phyloP scores from a whole-genome alignment of 345 rosid genomes.

The Lepidium africanum region DNA sequence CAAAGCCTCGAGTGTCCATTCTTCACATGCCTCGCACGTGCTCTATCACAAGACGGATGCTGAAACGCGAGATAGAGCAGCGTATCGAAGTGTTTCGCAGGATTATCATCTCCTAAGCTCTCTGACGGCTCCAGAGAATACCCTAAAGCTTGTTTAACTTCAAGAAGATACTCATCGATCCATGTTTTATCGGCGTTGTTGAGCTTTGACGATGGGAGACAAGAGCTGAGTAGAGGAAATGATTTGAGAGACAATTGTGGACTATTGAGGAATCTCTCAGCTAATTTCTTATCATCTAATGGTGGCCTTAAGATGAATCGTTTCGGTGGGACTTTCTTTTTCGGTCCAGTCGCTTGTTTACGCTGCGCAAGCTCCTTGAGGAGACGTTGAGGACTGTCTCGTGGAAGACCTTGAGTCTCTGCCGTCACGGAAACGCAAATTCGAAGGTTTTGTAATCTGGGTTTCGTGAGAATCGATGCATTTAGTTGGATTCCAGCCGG shows the following conservation, averaged over 20 bases:
- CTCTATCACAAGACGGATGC: slow-evolving; percentile 85
- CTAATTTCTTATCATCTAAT: slow-evolving; percentile 71
- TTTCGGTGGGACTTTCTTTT: slow-evolving; percentile 62
- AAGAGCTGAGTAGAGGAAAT: slow-evolving; percentile 79
- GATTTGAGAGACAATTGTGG: slow-evolving; percentile 87
- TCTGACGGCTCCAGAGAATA: slow-evolving; percentile 73
- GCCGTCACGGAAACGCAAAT: slow-evolving; percentile 44
- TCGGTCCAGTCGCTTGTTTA: slow-evolving; percentile 52
- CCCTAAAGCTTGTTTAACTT: slow-evolving; percentile 92
- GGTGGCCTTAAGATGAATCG: slow-evolving; percentile 76
- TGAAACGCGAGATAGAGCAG: slow-evolving; percentile 80
- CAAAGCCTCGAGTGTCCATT: slow-evolving; percentile 74
- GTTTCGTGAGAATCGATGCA: slow-evolving; percentile 21
- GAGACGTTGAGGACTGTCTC: slow-evolving; percentile 76
- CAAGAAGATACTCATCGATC: slow-evolving; percentile 87
- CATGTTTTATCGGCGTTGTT: slow-evolving; percentile 82
- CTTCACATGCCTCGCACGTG: slow-evolving; percentile 73
- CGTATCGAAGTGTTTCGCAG: slow-evolving; percentile 88
- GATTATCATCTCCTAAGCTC: slow-evolving; percentile 63
- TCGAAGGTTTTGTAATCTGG: slow-evolving; percentile 32
- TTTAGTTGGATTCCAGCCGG: slow-evolving; percentile 32
- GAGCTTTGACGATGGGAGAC: slow-evolving; percentile 71
- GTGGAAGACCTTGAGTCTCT: slow-evolving; percentile 59
- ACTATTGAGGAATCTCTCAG: slow-evolving; percentile 70
- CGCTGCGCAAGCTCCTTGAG: slow-evolving; percentile 93